These are phyloP conservation scores for Amaranthus hypochondriacus DNA, from an alignment of 148 eudicot genomes.

Conservation along the genomic window DNA sequence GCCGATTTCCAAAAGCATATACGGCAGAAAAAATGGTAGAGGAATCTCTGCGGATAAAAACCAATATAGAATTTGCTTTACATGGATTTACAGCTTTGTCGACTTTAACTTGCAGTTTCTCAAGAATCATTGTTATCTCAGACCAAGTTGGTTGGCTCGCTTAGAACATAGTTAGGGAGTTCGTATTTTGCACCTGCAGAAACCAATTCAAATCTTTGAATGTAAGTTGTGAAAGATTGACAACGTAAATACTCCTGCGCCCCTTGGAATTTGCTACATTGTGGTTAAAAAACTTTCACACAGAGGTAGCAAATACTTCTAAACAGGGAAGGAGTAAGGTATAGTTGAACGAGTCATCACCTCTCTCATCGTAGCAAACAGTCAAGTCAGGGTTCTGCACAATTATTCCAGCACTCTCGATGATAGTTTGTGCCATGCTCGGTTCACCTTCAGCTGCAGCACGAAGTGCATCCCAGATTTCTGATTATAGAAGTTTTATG, in stretches of 20 bases:
- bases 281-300: too few species aligned
- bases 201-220: background rate
- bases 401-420: conserved; percentile 83
- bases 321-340: background rate
- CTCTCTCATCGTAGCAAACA: conserved; percentile 82
- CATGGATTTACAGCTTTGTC: conserved; percentile 23
- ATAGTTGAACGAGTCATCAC: conserved; percentile 18
- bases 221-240: background rate
- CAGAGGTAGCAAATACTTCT: too few species aligned
- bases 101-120: conserved; percentile 11
- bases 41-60: conserved; percentile 9
- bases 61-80: conserved; percentile 21
- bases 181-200: conserved; percentile 78
- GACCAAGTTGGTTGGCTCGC: conserved; percentile 75
- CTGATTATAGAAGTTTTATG: conserved; percentile 28
- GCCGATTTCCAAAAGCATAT: conserved; percentile 12
- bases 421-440: conserved; percentile 56
- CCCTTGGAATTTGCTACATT: too few species aligned
- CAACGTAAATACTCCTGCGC: too few species aligned
- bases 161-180: conserved; percentile 66
- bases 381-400: conserved; percentile 64
- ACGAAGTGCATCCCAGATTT: conserved; percentile 88
- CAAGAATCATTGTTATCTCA: conserved; percentile 23
- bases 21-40: conserved; percentile 13
- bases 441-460: conserved; percentile 69